Evolutionary conservation across 169 alveolate species (phyloP).

Genomic region (Amoebophrya sp.): DNA sequence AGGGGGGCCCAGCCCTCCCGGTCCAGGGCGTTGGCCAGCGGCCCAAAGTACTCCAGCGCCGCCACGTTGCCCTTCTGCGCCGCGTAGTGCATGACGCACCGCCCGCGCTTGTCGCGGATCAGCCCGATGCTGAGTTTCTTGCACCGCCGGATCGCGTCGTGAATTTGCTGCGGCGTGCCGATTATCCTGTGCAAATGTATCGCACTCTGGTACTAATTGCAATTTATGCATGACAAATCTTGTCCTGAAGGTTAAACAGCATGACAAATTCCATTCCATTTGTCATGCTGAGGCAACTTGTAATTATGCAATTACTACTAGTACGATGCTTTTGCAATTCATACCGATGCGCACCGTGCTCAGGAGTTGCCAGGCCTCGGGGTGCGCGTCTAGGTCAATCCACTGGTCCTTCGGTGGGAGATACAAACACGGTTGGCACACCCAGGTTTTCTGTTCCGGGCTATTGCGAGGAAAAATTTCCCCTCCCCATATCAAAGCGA

Average conservation of each 20-base stretch:
- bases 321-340: too few species aligned
- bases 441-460: too few species aligned
- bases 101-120: neutral
- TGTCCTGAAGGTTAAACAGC: too few species aligned
- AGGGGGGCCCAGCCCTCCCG: neutral
- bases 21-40: neutral
- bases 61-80: slow-evolving; percentile 18
- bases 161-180: slow-evolving; percentile 3
- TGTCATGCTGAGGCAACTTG: too few species aligned
- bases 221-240: too few species aligned
- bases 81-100: neutral
- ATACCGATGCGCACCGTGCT: neutral
- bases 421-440: too few species aligned
- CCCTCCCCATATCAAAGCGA: too few species aligned
- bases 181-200: too few species aligned
- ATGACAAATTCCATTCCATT: too few species aligned
- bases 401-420: neutral
- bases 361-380: neutral
- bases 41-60: neutral
- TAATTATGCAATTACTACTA: too few species aligned
- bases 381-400: neutral
- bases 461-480: too few species aligned
- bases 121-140: neutral
- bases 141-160: neutral
- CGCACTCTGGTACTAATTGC: too few species aligned